Evolutionary conservation across 805 yeast genomes (phyloP), one percentile per base, ranked within the genome.

Genomic region (Groenewaldozyma tartarivorans): DNA sequence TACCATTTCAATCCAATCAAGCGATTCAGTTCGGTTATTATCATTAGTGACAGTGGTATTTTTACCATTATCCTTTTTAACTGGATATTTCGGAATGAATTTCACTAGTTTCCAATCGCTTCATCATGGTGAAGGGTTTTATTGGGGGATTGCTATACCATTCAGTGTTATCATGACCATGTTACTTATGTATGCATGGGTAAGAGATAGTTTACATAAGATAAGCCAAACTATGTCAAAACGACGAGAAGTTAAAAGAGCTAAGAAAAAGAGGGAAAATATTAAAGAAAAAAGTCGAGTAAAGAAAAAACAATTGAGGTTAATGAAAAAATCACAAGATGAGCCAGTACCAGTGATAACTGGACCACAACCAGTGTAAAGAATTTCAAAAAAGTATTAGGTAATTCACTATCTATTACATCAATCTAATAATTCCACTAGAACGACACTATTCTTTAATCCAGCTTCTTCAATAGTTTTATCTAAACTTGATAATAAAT

Each of bases 401-500:
- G 3, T 4, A 33, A 20, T 4, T 20, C 19, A 29, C 17, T 24
- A 17, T 27, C 40, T 27, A 29, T 29, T n/a, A 29, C 16, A 19
- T 44, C 32, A 45, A 16, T 47, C 50, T 32, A 47, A 33, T 24
- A 66, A 55, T 47, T 88, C 96, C 26, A 87, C 66, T 36, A 85
- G 61, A 4, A 88, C 62, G 36, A 90, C 79, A 31, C 96, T 86
- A 59, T 87, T 92, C 53, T 77, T 75, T 48, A 92, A 69, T 1
- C 87, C 88, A 1, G 92, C 85, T 5, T 75, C 84, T 30, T 68
- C 77, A 5, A 92, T 72, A 1, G 85, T 72, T 45, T 62, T 49
- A 27, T 75, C 75, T 33, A 84, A 58, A 35, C 63, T 66, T 1
- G 63, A 61, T 46, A 75, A 55, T 53, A 94, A 54, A 61, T 81